These are phyloP conservation scores for Xylariaceae sp. DNA, from an alignment of 2,329 filamentous ascomycete species.

Conservation along the genomic window DNA sequence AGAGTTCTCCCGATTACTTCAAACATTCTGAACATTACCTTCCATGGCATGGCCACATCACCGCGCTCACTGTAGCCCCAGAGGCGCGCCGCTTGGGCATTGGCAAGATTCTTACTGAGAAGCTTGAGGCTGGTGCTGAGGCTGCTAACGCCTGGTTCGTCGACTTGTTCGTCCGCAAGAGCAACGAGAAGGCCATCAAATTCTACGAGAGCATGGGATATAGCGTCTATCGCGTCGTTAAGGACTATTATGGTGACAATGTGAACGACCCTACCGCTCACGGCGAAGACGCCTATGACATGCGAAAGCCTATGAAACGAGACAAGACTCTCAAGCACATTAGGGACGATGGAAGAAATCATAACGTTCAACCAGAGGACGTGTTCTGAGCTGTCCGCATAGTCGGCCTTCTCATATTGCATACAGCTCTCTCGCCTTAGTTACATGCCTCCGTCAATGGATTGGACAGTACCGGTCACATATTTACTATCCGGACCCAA, in stretches of 20 bases:
- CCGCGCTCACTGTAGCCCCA: slow-evolving; percentile 90
- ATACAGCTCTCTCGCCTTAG: background rate
- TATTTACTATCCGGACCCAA: slow-evolving; percentile 55
- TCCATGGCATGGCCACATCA: slow-evolving; percentile 99
- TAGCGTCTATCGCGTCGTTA: slow-evolving; percentile 85
- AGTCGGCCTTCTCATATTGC: slow-evolving; percentile 3
- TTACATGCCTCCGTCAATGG: slow-evolving; percentile 52
- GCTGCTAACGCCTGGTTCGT: slow-evolving; percentile 91
- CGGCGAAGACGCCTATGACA: slow-evolving; percentile 92
- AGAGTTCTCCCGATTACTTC: slow-evolving; percentile 80
- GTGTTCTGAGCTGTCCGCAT: slow-evolving; percentile 69
- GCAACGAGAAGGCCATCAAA: slow-evolving; percentile 84
- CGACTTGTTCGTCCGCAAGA: slow-evolving; percentile 89
- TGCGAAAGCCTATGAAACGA: slow-evolving; percentile 88
- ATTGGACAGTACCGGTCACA: slow-evolving; percentile 54
- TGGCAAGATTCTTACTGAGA: slow-evolving; percentile 80
- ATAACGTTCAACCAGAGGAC: slow-evolving; percentile 80
- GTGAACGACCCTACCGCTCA: slow-evolving; percentile 65
- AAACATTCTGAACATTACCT: slow-evolving; percentile 85
- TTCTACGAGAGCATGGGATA: slow-evolving; percentile 95
- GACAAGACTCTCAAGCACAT: slow-evolving; percentile 80
- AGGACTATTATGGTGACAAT: slow-evolving; percentile 93
- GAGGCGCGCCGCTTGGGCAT: slow-evolving; percentile 85
- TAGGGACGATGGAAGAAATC: slow-evolving; percentile 79
- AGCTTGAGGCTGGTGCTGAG: slow-evolving; percentile 83